Evolutionary conservation across 768 basidiomycete genomes (phyloP), one percentile per base, ranked within the genome.

Genomic region (Collybiopsis confluens): DNA sequence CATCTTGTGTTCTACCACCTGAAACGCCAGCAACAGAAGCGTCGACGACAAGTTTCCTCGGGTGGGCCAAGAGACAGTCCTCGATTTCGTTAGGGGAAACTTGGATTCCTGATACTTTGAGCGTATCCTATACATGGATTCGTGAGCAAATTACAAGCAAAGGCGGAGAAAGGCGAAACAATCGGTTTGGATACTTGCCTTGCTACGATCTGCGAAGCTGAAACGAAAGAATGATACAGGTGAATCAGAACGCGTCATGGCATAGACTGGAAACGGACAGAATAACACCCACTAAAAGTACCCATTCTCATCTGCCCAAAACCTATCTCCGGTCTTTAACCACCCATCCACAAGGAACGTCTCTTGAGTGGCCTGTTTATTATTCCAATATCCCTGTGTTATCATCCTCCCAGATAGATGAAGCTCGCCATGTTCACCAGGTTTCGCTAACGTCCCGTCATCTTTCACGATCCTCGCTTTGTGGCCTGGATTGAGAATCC

Each of bases 41-140:
- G 57, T 92, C 90, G 10, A 64, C 67, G 54, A 91, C 77, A 44
- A 89, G 73, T n/a, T 70, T 70, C 5, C 75, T 74, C 0, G 88
- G 86, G 36, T 91, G 80, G 0, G 72, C 73, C 16, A 83, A 73
- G 2, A 92, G 70, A 23, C 75, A 76, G 26, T 81, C 73, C 63
- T 91, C 90, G 48, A 91, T 85, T 63, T 92, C 90, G n/a, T 78
- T 76, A 1, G 90, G 90, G 0, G 90, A 88, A 0, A 92, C 90
- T 66, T 92, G 90, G 46, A 73, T 73, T 3, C 89, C 90, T 0
- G 87, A 89, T 2, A 92, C 77, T 64, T 92, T 92, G 24, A 92
- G 73, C 0, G 82, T 90, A 61, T 92, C 90, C 83, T 89, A 36
- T 13, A 13, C 13, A 49, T 40, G 16, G 18, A 16, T 40, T 15